Evolutionary conservation across 176 grass and related monocot genomes (phyloP).

Genomic region (Carex myosuroides): DNA sequence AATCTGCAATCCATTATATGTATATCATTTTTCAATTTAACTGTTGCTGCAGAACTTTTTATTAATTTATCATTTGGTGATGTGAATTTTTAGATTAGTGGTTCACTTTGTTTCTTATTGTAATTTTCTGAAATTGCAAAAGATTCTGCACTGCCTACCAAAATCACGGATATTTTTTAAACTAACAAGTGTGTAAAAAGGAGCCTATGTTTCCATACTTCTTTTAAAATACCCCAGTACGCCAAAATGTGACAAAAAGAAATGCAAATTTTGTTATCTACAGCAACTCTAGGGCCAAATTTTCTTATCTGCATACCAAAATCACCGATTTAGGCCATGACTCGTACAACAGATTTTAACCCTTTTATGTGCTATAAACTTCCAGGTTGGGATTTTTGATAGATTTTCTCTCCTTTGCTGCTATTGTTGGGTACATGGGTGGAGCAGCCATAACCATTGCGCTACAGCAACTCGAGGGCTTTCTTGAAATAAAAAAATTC

Average conservation of each 20-base stretch:
- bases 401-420: slow-evolving; percentile 92
- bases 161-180: neutral
- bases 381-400: slow-evolving; percentile 90
- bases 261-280: too few relatives aligned
- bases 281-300: neutral
- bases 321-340: too few relatives aligned
- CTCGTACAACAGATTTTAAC: neutral
- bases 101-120: too few relatives aligned
- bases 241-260: too few relatives aligned
- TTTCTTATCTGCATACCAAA: neutral
- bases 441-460: slow-evolving; percentile 92
- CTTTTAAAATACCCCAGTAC: neutral
- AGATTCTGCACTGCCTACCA: neutral
- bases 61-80: neutral
- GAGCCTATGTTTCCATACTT: neutral
- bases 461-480: slow-evolving; percentile 78
- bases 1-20: neutral
- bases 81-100: too few relatives aligned
- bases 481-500: slow-evolving; percentile 67
- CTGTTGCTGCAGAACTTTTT: neutral
- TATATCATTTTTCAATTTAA: neutral
- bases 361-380: slow-evolving; percentile 10
- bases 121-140: neutral
- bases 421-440: slow-evolving; percentile 89
- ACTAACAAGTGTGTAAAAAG: neutral